These are phyloP conservation scores for Arthrinium puccinioides DNA, from an alignment of 2,329 filamentous ascomycete genomes.

Conservation along the genomic window DNA sequence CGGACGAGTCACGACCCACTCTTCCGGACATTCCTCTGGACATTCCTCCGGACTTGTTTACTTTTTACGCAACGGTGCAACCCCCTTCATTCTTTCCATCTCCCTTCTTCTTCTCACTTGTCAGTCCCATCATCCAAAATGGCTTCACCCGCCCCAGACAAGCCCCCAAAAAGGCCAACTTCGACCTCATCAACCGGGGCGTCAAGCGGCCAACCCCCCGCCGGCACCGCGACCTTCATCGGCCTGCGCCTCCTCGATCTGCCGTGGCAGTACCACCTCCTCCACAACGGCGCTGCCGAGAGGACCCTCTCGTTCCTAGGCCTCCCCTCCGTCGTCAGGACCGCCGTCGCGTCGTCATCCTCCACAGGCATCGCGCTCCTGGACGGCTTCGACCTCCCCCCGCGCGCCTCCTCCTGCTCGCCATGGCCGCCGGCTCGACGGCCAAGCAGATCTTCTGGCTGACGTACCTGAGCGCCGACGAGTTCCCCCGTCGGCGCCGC, in stretches of 20 bases:
- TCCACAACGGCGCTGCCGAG: conserved; percentile 19
- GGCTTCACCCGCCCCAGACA: background rate
- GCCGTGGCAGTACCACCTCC: conserved; percentile 32
- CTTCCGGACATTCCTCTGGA: too few relatives aligned
- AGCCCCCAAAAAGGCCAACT: background rate
- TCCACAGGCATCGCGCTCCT: conserved; percentile 3
- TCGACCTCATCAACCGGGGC: conserved; percentile 30
- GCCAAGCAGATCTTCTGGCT: conserved; percentile 53
- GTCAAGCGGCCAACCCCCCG: conserved; percentile 23
- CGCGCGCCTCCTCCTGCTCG: conserved; percentile 40
- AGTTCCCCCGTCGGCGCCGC: conserved; percentile 38
- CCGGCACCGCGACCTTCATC: conserved; percentile 29
- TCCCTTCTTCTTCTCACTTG: background rate
- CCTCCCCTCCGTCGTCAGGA: background rate
- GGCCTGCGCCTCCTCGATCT: conserved; percentile 27
- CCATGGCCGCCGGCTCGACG: conserved; percentile 43
- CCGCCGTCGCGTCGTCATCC: background rate
- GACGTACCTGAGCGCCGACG: conserved; percentile 36
- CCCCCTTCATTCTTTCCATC: background rate
- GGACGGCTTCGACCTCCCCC: conserved; percentile 13
- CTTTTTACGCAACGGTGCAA: too few relatives aligned
- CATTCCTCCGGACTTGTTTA: too few relatives aligned
- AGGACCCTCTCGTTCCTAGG: conserved; percentile 1
- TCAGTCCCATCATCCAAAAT: background rate
- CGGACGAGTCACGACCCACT: too few relatives aligned